Conservation (phyloP, 1,139 yeast genomes). For the Geotrichum restrictum region DNA sequence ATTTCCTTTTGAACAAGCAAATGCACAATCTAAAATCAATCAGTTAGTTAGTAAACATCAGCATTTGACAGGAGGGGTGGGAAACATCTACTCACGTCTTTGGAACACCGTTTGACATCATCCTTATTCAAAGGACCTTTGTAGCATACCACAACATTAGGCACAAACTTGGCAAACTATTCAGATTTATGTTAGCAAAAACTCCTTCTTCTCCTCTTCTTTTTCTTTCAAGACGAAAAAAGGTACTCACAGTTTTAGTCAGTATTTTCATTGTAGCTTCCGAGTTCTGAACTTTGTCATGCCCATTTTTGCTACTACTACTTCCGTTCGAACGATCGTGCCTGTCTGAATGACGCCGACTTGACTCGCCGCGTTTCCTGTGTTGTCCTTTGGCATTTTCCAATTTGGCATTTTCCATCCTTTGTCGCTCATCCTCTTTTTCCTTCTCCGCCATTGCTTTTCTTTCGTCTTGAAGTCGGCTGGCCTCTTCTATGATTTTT, state of each 20-base stretch:
- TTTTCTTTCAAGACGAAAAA: too few relatives aligned
- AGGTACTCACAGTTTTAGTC: background rate
- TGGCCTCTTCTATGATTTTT: constrained; percentile 45
- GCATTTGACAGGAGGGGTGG: background rate
- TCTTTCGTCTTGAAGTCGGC: constrained; percentile 32
- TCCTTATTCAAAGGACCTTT: constrained; percentile 67
- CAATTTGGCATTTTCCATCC: background rate
- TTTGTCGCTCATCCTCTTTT: background rate
- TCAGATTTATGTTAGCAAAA: background rate
- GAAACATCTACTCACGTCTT: constrained; percentile 42
- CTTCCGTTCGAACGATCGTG: background rate
- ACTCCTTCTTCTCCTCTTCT: background rate
- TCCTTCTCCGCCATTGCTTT: constrained; percentile 27
- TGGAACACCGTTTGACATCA: constrained; percentile 69
- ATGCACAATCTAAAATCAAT: constrained; percentile 46
- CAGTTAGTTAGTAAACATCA: too few relatives aligned
- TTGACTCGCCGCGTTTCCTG: background rate
- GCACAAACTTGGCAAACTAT: constrained; percentile 67
- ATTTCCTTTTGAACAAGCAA: constrained; percentile 60
- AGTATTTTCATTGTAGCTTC: background rate
- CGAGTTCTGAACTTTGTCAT: background rate
- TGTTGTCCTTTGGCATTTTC: background rate
- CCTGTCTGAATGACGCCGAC: background rate
- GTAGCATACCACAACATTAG: constrained; percentile 69
- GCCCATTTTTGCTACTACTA: background rate